phyloP scores from a whole-genome alignment of 495 filamentous ascomycete genomes.

The Penicillium paxilli region DNA sequence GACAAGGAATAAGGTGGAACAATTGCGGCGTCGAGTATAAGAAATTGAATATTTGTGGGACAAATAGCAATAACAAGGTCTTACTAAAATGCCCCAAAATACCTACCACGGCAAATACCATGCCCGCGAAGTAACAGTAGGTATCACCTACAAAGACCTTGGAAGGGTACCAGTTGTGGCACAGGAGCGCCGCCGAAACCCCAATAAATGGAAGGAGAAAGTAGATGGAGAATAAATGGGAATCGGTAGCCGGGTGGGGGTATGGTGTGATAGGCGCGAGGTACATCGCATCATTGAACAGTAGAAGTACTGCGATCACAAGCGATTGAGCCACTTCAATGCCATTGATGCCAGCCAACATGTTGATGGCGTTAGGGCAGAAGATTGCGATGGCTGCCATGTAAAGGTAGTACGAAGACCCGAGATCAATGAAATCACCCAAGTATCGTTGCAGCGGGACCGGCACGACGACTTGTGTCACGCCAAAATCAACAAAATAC shows the following conservation, averaged over 20 bases:
- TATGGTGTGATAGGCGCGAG: constrained; percentile 62
- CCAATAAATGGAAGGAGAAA: constrained; percentile 92
- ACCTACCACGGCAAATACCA: constrained; percentile 96
- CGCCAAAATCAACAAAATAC: constrained; percentile 97
- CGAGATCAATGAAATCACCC: constrained; percentile 79
- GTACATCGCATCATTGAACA: constrained; percentile 85
- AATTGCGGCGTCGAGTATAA: constrained; percentile 89
- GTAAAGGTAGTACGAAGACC: constrained; percentile 90
- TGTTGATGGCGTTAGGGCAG: constrained; percentile 98
- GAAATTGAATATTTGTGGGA: constrained; percentile 97
- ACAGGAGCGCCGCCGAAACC: constrained; percentile 81
- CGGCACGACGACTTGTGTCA: constrained; percentile 91
- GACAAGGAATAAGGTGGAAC: constrained; percentile 85
- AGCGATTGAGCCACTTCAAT: constrained; percentile 95
- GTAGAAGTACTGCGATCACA: constrained; percentile 80
- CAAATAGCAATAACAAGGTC: constrained; percentile 84
- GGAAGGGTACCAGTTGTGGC: constrained; percentile 95
- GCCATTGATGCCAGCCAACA: constrained; percentile 94
- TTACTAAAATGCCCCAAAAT: constrained; percentile 98
- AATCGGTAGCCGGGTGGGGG: constrained; percentile 91
- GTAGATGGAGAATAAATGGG: constrained; percentile 93
- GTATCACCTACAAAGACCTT: constrained; percentile 97
- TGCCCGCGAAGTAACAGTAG: constrained; percentile 98
- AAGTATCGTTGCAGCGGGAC: constrained; percentile 79
- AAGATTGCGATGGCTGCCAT: constrained; percentile 96